Conservation (phyloP, 2,329 filamentous ascomycete genomes). For the Corinectria fuckeliana region DNA sequence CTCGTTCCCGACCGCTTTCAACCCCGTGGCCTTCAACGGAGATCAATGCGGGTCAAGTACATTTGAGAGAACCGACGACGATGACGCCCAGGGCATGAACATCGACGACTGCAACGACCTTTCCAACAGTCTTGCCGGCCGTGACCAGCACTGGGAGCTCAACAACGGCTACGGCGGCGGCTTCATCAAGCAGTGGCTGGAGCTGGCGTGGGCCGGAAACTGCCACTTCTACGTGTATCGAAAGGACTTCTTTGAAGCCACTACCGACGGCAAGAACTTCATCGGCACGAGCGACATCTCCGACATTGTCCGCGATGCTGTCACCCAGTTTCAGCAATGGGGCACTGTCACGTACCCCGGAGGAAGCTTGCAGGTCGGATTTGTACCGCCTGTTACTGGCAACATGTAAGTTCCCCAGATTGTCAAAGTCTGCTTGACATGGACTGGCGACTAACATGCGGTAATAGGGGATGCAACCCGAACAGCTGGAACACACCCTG, state of each 20-base stretch:
- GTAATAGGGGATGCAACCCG: neutral
- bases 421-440: too few relatives aligned
- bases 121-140: neutral
- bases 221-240: constrained; percentile 9
- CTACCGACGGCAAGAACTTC: neutral
- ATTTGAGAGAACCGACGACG: neutral
- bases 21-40: constrained; percentile 2
- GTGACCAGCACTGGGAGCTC: constrained; percentile 5
- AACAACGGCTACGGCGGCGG: constrained; percentile 7
- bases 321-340: neutral
- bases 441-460: neutral
- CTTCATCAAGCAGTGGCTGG: neutral
- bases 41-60: constrained; percentile 1
- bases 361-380: neutral
- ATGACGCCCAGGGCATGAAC: neutral
- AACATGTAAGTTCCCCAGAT: neutral
- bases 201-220: neutral
- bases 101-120: constrained; percentile 8
- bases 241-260: constrained; percentile 1
- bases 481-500: neutral
- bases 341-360: constrained; percentile 3
- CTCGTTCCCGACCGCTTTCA: neutral
- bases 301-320: neutral
- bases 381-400: neutral
- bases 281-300: constrained; percentile 4